These are phyloP conservation scores for Fusarium pilosicola DNA, from an alignment of 2,329 filamentous ascomycete species.

Conservation along the genomic window DNA sequence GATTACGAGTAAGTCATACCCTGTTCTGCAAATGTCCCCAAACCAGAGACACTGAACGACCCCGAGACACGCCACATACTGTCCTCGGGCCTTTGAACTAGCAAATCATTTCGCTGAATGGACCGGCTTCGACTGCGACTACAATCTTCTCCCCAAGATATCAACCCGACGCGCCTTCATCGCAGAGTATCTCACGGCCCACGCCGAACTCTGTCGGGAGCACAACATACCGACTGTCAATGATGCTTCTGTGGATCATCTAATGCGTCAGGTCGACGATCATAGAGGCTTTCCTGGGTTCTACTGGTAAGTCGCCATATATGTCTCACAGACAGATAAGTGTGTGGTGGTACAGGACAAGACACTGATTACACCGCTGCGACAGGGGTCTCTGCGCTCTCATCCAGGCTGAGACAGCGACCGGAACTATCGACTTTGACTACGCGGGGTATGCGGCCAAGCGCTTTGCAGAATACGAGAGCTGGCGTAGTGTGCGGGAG, in stretches of 20 bases:
- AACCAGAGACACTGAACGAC: neutral
- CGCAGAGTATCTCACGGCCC: constrained; percentile 26
- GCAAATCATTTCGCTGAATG: constrained; percentile 41
- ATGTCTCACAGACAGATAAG: neutral
- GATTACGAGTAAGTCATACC: constrained; percentile 38
- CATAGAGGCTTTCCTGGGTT: constrained; percentile 37
- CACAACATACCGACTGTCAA: neutral
- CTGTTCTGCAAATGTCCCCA: neutral
- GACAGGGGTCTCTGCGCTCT: constrained; percentile 38
- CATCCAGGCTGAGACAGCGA: constrained; percentile 40
- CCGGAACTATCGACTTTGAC: constrained; percentile 39
- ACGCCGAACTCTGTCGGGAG: constrained; percentile 2
- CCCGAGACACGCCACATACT: constrained; percentile 38
- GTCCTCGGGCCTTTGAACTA: constrained; percentile 35
- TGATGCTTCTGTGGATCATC: constrained; percentile 24
- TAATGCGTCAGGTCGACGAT: constrained; percentile 34
- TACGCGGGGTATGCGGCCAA: constrained; percentile 36
- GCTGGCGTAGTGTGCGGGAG: constrained; percentile 23
- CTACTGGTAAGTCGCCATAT: constrained; percentile 31
- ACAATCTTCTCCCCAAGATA: constrained; percentile 19
- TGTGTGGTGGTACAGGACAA: neutral
- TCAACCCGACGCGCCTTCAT: constrained; percentile 32
- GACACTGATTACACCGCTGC: neutral
- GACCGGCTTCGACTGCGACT: constrained; percentile 37
- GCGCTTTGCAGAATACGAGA: constrained; percentile 36